These are phyloP conservation scores for Senna tora DNA, from an alignment of 306 rosid genomes.

Conservation along the genomic window DNA sequence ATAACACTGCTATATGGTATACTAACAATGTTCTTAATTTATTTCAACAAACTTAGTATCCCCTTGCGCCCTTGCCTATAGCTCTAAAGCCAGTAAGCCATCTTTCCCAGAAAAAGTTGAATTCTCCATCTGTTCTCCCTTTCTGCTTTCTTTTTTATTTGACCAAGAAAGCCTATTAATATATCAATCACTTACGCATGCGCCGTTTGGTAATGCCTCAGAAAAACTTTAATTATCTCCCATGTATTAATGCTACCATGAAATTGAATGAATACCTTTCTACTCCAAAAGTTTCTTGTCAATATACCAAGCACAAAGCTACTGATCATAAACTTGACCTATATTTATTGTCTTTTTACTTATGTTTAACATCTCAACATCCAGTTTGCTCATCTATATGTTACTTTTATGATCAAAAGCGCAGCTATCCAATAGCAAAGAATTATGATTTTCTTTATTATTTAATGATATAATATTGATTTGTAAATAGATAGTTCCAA, in stretches of 20 bases:
- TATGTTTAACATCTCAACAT: background rate
- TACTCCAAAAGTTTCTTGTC: background rate
- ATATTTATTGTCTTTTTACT: too few relatives aligned
- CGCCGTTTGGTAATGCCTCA: background rate
- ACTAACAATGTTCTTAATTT: background rate
- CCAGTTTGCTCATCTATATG: background rate
- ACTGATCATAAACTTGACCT: background rate
- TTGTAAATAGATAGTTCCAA: background rate
- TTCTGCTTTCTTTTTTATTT: background rate
- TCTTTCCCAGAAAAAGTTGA: background rate
- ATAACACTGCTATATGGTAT: background rate
- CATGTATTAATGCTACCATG: background rate
- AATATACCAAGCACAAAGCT: background rate
- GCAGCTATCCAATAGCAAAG: background rate
- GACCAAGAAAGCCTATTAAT: background rate
- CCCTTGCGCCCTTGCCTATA: background rate
- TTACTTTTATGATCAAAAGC: background rate
- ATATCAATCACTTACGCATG: background rate
- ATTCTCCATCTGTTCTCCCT: background rate
- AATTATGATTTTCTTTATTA: background rate
- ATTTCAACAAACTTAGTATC: background rate
- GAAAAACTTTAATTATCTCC: background rate
- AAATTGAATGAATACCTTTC: background rate
- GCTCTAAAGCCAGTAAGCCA: background rate
- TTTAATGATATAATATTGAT: background rate